Percentiles rank a stretch among this genome's conserved stretches.
Conservation (phyloP, 345 rosid genomes). For the Arabidopsis thaliana region DNA sequence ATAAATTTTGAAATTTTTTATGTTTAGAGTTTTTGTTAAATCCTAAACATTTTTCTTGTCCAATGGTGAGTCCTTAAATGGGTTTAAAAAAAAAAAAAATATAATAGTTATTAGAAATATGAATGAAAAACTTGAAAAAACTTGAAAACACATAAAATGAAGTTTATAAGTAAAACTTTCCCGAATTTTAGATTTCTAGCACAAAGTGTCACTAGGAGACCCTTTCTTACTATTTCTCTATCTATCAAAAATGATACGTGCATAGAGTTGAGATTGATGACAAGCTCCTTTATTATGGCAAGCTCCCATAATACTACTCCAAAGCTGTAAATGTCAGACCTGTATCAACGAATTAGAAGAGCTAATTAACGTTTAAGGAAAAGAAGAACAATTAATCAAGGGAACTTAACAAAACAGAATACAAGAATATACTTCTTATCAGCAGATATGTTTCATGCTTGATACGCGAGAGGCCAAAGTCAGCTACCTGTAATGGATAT, state of each 20-base stretch:
- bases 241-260: conserved; percentile 62
- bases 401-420: conserved; percentile 21
- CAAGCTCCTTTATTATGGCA: conserved; percentile 66
- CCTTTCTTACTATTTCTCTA: not conserved
- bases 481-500: conserved; percentile 73
- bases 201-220: not conserved
- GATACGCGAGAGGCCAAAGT: conserved; percentile 97
- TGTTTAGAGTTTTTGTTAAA: no score
- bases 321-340: conserved; percentile 96
- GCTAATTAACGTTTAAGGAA: conserved; percentile 21
- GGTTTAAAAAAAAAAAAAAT: no score
- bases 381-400: conserved; percentile 12
- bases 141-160: not conserved
- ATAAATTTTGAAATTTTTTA: no score
- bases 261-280: conserved; percentile 84
- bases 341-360: conserved; percentile 44
- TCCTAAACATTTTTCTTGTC: no score
- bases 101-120: no score
- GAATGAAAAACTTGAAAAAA: no score
- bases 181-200: not conserved
- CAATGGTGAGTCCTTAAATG: no score
- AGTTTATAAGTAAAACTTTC: not conserved
- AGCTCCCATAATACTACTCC: conserved; percentile 97
- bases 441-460: conserved; percentile 85
- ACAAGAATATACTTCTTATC: conserved; percentile 80